phyloP scores from a whole-genome alignment of 176 grass and related monocot species.

The Triticum urartu region DNA sequence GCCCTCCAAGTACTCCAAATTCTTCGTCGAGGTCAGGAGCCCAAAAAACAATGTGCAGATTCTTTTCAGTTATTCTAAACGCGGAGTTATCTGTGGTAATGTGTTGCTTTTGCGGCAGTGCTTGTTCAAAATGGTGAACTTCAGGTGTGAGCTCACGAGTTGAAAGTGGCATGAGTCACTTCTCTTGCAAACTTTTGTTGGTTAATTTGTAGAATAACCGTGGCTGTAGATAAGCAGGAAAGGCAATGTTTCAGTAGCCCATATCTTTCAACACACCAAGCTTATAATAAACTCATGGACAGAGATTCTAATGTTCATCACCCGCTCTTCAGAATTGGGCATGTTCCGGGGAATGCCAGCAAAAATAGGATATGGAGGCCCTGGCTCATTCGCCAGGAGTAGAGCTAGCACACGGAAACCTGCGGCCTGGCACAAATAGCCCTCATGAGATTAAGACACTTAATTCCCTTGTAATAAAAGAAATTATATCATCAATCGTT shows the following conservation, averaged over 20 bases:
- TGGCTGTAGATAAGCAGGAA: neutral
- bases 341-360: neutral
- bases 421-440: neutral
- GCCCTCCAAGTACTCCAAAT: slow-evolving; percentile 95
- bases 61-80: neutral
- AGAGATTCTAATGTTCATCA: neutral
- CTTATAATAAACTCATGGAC: neutral
- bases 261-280: neutral
- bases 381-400: neutral
- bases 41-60: neutral
- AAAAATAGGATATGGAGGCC: neutral
- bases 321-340: neutral
- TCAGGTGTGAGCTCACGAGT: neutral
- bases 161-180: neutral
- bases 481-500: neutral
- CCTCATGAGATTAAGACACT: neutral
- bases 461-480: neutral
- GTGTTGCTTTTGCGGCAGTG: neutral
- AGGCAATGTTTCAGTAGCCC: neutral
- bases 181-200: neutral
- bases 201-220: neutral
- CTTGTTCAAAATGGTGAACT: neutral
- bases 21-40: slow-evolving; percentile 66
- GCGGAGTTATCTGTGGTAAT: neutral
- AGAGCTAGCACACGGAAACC: neutral